Percentiles rank a stretch among this genome's conserved stretches.
Conservation (phyloP, 495 filamentous ascomycete species). For the Daldinia childiae region DNA sequence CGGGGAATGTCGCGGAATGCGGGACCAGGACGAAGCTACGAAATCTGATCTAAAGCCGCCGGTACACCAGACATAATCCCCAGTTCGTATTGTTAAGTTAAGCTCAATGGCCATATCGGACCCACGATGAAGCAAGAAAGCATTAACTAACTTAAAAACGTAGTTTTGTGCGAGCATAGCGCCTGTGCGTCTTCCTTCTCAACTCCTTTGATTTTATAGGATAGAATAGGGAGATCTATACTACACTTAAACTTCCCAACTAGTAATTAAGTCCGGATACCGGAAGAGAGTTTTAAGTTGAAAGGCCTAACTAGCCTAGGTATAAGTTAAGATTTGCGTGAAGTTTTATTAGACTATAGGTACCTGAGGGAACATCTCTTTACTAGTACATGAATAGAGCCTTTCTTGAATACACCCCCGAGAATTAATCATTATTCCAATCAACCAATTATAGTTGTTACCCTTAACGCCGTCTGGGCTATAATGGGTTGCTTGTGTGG, state of each 20-base stretch:
- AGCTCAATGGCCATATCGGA: background rate
- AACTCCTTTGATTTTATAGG: background rate
- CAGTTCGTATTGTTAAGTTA: background rate
- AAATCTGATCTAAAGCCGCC: background rate
- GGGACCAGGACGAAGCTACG: background rate
- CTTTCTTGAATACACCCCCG: background rate
- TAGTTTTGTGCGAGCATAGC: background rate
- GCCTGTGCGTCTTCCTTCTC: conserved; percentile 23
- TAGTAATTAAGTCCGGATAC: background rate
- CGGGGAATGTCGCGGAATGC: background rate
- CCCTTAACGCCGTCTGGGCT: background rate
- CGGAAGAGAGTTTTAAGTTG: background rate
- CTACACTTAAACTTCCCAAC: background rate
- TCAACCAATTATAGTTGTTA: background rate
- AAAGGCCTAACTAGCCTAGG: background rate
- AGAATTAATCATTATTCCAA: background rate
- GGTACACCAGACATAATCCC: background rate
- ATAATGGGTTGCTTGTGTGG: background rate
- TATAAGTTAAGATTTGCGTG: background rate
- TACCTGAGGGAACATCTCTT: background rate
- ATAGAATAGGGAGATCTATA: background rate
- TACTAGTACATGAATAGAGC: background rate
- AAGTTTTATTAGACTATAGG: background rate
- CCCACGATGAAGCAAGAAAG: conserved; percentile 2
- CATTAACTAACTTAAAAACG: background rate